phyloP scores from a whole-genome alignment of 2,329 filamentous ascomycete genomes.

The Trichoderma simmonsii region DNA sequence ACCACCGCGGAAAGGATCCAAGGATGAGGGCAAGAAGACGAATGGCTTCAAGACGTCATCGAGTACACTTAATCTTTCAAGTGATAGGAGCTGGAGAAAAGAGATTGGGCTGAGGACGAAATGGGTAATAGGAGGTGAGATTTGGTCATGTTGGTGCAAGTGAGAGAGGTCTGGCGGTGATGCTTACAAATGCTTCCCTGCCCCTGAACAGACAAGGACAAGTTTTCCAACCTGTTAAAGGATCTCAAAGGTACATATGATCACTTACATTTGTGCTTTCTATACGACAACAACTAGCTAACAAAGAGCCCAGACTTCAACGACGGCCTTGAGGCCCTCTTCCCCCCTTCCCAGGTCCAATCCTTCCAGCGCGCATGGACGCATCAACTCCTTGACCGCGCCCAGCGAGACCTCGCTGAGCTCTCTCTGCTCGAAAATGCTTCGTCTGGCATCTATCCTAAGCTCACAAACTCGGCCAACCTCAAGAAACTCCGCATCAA shows the following conservation, averaged over 20 bases:
- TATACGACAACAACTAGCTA: too few species aligned
- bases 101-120: slow-evolving; percentile 37
- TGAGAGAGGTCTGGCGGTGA: background rate
- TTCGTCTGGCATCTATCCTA: slow-evolving; percentile 40
- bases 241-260: slow-evolving; percentile 38
- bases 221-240: slow-evolving; percentile 39
- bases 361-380: slow-evolving; percentile 46
- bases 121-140: slow-evolving; percentile 43
- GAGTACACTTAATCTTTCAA: background rate
- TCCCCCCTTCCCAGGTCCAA: slow-evolving; percentile 40
- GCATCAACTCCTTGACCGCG: slow-evolving; percentile 45
- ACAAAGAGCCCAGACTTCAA: slow-evolving; percentile 38
- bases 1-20: slow-evolving; percentile 25
- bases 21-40: slow-evolving; percentile 23
- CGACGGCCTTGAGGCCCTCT: slow-evolving; percentile 46
- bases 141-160: background rate
- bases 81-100: slow-evolving; percentile 34
- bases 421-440: slow-evolving; percentile 43
- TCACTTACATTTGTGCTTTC: too few species aligned
- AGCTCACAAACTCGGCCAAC: slow-evolving; percentile 41
- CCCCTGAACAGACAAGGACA: slow-evolving; percentile 39
- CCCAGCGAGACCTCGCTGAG: slow-evolving; percentile 40
- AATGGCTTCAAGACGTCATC: slow-evolving; percentile 23
- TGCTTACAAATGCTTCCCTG: background rate
- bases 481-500: slow-evolving; percentile 47